A percentile compares a stretch with the other conserved stretches of the same genome.
These are phyloP conservation scores for Atractiella rhizophila DNA, from an alignment of 768 basidiomycete genomes.

Conservation along the genomic window DNA sequence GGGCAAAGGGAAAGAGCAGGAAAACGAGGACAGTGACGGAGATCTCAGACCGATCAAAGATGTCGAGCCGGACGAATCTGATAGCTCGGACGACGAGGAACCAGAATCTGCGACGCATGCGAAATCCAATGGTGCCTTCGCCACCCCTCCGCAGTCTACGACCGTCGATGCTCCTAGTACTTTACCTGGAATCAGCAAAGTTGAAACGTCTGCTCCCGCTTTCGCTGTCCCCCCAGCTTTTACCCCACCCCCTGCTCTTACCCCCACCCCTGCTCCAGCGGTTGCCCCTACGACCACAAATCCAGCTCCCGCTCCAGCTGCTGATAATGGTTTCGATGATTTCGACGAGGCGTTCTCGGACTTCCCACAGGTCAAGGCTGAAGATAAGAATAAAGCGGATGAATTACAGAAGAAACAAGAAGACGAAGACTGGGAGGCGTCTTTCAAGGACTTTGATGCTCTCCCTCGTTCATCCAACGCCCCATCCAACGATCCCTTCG, in stretches of 20 bases:
- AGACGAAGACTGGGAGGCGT: conserved; percentile 18
- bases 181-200: too few relatives aligned
- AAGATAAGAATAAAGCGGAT: conserved; percentile 27
- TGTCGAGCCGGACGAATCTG: background rate
- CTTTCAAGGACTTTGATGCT: background rate
- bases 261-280: background rate
- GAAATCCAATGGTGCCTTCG: conserved; percentile 11
- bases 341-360: conserved; percentile 35
- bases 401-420: too few relatives aligned
- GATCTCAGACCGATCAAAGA: conserved; percentile 3
- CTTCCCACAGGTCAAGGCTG: background rate
- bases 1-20: background rate
- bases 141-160: too few relatives aligned
- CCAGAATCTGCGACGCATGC: background rate
- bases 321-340: background rate
- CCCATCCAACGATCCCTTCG: background rate
- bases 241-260: conserved; percentile 19
- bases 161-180: too few relatives aligned
- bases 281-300: background rate
- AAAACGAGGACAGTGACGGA: background rate
- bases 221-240: conserved; percentile 15
- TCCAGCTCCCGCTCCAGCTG: background rate
- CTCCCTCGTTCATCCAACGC: conserved; percentile 1
- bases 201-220: background rate
- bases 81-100: background rate